A percentile compares a stretch with the other conserved stretches of the same genome.
Evolutionary conservation across 176 grass and related monocot species (phyloP).

Genomic region (Carex scoparia): DNA sequence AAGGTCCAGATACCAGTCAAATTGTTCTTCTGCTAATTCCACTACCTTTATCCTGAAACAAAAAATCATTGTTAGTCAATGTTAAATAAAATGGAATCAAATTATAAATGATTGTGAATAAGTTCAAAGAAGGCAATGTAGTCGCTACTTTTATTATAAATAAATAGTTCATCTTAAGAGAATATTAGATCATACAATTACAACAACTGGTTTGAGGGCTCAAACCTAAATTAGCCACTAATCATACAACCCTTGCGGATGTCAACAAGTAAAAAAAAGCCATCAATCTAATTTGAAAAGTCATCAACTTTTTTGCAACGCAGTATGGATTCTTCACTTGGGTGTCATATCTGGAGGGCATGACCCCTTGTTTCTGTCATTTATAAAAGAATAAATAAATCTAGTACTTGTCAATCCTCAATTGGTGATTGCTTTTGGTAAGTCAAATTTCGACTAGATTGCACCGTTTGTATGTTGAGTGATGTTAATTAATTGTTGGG

Average conservation of each 20-base stretch:
- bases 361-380: constrained; percentile 49
- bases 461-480: neutral
- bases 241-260: neutral
- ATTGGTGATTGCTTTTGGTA: neutral
- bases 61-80: neutral
- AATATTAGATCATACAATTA: neutral
- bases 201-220: neutral
- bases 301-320: neutral
- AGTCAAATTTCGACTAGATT: neutral
- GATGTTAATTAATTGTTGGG: neutral
- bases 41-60: constrained; percentile 40
- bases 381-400: constrained; percentile 9
- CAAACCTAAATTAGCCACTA: neutral
- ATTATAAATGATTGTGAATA: neutral
- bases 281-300: neutral
- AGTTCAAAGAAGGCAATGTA: too few relatives aligned
- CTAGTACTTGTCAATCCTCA: neutral
- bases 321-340: constrained; percentile 33
- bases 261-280: neutral
- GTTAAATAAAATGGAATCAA: neutral
- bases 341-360: constrained; percentile 41
- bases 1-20: constrained; percentile 57
- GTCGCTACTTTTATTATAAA: too few relatives aligned
- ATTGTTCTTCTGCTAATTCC: constrained; percentile 27
- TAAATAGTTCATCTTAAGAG: neutral